phyloP scores from a whole-genome alignment of 2,329 filamentous ascomycete genomes.

The Chaetomiaceae sp. region DNA sequence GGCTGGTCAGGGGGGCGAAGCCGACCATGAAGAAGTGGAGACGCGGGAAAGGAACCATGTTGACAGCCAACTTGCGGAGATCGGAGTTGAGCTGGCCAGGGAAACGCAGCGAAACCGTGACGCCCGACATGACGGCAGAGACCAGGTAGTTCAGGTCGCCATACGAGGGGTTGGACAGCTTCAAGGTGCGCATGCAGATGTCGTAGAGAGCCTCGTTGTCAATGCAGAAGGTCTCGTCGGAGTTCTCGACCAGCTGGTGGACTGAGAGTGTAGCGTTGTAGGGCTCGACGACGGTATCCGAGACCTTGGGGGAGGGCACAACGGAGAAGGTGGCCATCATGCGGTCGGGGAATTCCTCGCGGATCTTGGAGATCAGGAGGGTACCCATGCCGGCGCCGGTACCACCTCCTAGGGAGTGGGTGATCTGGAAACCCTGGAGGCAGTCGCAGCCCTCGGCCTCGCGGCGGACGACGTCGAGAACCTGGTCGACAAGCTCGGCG shows the following conservation, averaged over 20 bases:
- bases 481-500: conserved; percentile 97
- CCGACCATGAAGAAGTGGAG: conserved; percentile 99
- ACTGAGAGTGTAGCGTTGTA: conserved; percentile 99
- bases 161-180: conserved; percentile 97
- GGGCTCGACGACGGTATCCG: conserved; percentile 98
- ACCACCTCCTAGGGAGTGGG: conserved; percentile 99
- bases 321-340: conserved; percentile 99
- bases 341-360: conserved; percentile 98
- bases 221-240: conserved; percentile 99
- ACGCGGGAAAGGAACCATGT: conserved; percentile 99
- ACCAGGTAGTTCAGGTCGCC: conserved; percentile 99
- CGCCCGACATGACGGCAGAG: conserved; percentile 98
- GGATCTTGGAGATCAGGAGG: conserved; percentile 99
- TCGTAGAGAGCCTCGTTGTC: conserved; percentile 99
- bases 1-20: conserved; percentile 94
- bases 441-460: conserved; percentile 99
- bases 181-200: conserved; percentile 99
- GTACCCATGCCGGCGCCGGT: conserved; percentile 99
- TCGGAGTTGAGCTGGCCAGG: conserved; percentile 99
- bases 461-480: conserved; percentile 96
- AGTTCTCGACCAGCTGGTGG: conserved; percentile 99
- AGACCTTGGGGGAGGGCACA: conserved; percentile 97
- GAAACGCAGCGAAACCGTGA: conserved; percentile 98
- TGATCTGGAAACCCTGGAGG: conserved; percentile 99
- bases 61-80: conserved; percentile 97